phyloP scores from a whole-genome alignment of 2,329 filamentous ascomycete genomes.

The Clonostachys rosea region DNA sequence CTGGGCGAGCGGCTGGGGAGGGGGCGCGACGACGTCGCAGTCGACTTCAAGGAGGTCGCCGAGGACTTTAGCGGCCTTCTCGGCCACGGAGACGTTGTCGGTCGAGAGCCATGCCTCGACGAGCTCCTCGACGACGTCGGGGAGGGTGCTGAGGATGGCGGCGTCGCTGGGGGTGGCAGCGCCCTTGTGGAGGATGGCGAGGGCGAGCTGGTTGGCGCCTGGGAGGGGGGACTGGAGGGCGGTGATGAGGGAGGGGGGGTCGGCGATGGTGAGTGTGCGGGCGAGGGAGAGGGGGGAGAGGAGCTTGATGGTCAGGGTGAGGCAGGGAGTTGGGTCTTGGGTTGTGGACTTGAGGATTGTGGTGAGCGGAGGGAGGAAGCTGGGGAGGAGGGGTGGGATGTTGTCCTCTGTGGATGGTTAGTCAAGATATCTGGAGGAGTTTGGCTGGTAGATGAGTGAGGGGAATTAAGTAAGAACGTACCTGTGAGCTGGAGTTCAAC shows the following conservation, averaged over 20 bases:
- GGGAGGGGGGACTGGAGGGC: conserved; percentile 50
- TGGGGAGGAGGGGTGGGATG: conserved; percentile 44
- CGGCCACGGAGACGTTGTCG: conserved; percentile 49
- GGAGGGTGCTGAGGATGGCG: conserved; percentile 43
- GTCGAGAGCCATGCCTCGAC: conserved; percentile 47
- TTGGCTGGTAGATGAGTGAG: background rate
- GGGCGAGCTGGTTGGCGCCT: conserved; percentile 52
- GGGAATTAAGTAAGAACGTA: conserved; percentile 11
- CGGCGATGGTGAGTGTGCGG: conserved; percentile 44
- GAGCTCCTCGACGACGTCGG: conserved; percentile 40
- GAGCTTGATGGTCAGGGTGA: conserved; percentile 50
- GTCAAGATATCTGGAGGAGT: background rate
- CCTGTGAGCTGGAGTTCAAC: conserved; percentile 55
- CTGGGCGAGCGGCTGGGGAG: background rate
- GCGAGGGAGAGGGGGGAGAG: conserved; percentile 47
- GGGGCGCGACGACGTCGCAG: conserved; percentile 28
- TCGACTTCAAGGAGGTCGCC: conserved; percentile 52
- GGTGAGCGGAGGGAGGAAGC: conserved; percentile 48
- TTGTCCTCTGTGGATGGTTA: conserved; percentile 3
- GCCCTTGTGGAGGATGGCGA: conserved; percentile 53
- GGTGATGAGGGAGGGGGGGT: conserved; percentile 42
- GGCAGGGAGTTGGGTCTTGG: conserved; percentile 44
- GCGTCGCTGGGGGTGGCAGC: conserved; percentile 39
- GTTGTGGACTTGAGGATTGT: conserved; percentile 45
- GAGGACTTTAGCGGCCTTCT: conserved; percentile 44